Evolutionary conservation across 257 asterid species (phyloP).

Genomic region (Gynochthodes officinalis): DNA sequence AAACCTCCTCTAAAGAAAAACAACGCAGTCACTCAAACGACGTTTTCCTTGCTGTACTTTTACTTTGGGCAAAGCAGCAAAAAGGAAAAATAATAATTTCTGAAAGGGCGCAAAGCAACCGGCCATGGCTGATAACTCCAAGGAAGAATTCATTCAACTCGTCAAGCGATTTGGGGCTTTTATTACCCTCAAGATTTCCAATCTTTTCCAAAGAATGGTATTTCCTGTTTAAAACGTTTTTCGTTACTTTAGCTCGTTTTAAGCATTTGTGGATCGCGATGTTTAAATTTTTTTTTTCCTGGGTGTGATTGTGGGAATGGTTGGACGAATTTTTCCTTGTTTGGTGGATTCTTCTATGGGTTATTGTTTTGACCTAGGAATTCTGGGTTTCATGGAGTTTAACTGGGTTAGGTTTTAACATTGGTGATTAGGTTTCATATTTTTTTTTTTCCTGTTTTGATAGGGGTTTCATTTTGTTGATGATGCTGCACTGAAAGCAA

Average conservation of each 20-base stretch:
- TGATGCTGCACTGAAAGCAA: neutral
- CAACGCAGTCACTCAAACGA: too few species aligned
- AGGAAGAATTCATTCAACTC: conserved; percentile 70
- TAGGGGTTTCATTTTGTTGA: neutral
- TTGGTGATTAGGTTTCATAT: neutral
- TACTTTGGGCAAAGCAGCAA: neutral
- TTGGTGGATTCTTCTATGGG: neutral
- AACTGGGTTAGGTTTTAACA: neutral
- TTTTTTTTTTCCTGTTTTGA: neutral
- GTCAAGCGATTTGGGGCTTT: conserved; percentile 74
- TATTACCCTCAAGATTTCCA: conserved; percentile 62
- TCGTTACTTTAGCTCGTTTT: neutral
- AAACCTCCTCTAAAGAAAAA: too few species aligned
- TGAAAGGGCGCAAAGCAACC: neutral
- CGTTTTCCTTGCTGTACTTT: neutral
- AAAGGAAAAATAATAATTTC: neutral
- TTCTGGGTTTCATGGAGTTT: neutral
- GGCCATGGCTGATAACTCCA: conserved; percentile 68
- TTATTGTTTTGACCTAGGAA: neutral
- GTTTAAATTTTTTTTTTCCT: neutral
- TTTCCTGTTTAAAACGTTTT: conserved; percentile 1
- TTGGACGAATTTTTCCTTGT: neutral
- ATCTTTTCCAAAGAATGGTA: conserved; percentile 62
- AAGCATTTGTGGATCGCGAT: neutral
- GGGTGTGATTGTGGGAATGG: neutral